These are phyloP conservation scores for Calvatia gigantea DNA, from an alignment of 768 basidiomycete genomes.

Conservation along the genomic window DNA sequence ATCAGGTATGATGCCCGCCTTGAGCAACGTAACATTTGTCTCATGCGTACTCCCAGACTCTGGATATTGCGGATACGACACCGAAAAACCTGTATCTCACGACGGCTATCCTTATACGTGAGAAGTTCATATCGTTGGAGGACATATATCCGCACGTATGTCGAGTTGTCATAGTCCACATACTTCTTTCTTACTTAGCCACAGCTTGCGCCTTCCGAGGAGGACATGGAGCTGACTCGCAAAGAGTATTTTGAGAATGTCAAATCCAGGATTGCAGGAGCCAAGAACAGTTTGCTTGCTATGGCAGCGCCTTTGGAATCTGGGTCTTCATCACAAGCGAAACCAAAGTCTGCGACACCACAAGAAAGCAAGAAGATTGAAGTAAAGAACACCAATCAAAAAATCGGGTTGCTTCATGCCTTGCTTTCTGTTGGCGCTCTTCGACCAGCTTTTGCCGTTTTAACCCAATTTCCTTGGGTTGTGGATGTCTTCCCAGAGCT, in stretches of 20 bases:
- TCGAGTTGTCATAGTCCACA: conserved; percentile 12
- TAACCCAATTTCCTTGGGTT: conserved; percentile 84
- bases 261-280: conserved; percentile 59
- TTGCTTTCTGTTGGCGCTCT: conserved; percentile 86
- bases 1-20: conserved; percentile 61
- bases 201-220: conserved; percentile 55
- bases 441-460: conserved; percentile 70
- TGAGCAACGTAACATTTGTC: background rate
- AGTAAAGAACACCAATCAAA: conserved; percentile 64
- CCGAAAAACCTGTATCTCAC: conserved; percentile 77
- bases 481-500: conserved; percentile 78
- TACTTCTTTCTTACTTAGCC: conserved; percentile 5
- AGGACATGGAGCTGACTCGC: conserved; percentile 65
- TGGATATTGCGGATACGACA: conserved; percentile 55
- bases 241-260: conserved; percentile 65
- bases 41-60: conserved; percentile 18
- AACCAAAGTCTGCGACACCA: conserved; percentile 36
- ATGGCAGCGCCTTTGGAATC: conserved; percentile 82
- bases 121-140: conserved; percentile 82
- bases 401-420: conserved; percentile 70
- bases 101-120: conserved; percentile 84
- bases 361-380: conserved; percentile 42
- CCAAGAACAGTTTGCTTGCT: conserved; percentile 74
- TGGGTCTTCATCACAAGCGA: conserved; percentile 32
- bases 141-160: conserved; percentile 93